Conservation (phyloP, 495 filamentous ascomycete genomes). For the Echria macrotheca region DNA sequence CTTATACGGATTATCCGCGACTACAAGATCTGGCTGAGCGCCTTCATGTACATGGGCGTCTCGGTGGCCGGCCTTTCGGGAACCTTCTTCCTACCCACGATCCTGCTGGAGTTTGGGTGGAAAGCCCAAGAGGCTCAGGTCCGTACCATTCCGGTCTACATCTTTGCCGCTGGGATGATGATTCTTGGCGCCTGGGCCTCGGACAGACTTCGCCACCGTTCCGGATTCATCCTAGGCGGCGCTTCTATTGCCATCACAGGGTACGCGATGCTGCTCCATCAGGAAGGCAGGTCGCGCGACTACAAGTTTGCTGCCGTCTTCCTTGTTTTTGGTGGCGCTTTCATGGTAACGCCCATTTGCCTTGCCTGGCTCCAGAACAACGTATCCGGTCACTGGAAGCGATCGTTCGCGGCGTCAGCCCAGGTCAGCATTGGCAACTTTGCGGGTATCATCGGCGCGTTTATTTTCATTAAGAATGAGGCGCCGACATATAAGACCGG, state of each 20-base stretch:
- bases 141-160: slow-evolving; percentile 62
- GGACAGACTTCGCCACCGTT: slow-evolving; percentile 50
- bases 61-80: slow-evolving; percentile 54
- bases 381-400: slow-evolving; percentile 58
- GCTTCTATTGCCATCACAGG: slow-evolving; percentile 39
- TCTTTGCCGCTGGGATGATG: slow-evolving; percentile 58
- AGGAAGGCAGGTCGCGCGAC: slow-evolving; percentile 60
- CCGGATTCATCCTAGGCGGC: slow-evolving; percentile 54
- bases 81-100: slow-evolving; percentile 63
- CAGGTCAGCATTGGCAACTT: slow-evolving; percentile 63
- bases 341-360: slow-evolving; percentile 59
- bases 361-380: slow-evolving; percentile 50
- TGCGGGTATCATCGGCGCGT: slow-evolving; percentile 62
- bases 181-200: slow-evolving; percentile 53
- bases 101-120: slow-evolving; percentile 61
- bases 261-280: slow-evolving; percentile 35
- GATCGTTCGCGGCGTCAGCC: slow-evolving; percentile 47
- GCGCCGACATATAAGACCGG: slow-evolving; percentile 61
- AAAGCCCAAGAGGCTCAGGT: slow-evolving; percentile 47
- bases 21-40: slow-evolving; percentile 48
- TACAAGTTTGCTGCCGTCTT: slow-evolving; percentile 63
- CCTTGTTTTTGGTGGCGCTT: slow-evolving; percentile 60
- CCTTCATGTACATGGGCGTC: slow-evolving; percentile 47
- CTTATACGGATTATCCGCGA: slow-evolving; percentile 54
- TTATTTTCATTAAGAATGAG: slow-evolving; percentile 58